Evolutionary conservation across 805 yeast genomes (phyloP).

Genomic region (Priceomyces fermenticarens): DNA sequence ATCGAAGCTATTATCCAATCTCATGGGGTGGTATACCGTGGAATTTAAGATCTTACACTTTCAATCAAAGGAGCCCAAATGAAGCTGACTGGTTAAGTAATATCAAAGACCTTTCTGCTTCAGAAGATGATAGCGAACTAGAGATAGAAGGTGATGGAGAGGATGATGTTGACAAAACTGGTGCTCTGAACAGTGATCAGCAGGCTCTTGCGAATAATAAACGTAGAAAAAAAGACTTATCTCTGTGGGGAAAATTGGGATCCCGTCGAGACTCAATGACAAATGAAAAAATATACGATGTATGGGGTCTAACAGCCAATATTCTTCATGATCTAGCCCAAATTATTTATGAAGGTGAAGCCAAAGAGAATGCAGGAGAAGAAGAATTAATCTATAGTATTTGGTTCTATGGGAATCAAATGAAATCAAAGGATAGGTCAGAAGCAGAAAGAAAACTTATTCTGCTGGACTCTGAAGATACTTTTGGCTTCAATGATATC

Average conservation of each 20-base stretch:
- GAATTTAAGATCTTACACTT: constrained; percentile 60
- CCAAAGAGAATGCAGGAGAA: constrained; percentile 45
- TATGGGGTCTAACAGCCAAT: constrained; percentile 84
- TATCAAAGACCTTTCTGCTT: constrained; percentile 52
- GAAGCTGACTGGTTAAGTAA: constrained; percentile 66
- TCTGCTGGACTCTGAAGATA: constrained; percentile 16
- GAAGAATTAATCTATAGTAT: constrained; percentile 63
- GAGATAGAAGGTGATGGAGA: constrained; percentile 4
- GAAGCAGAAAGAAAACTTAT: constrained; percentile 57
- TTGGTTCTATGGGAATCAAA: constrained; percentile 52
- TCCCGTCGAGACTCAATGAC: constrained; percentile 34
- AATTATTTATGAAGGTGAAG: constrained; percentile 36
- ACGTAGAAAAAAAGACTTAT: constrained; percentile 12
- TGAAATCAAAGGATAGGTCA: constrained; percentile 46
- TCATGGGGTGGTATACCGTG: constrained; percentile 75
- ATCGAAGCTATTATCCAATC: constrained; percentile 31
- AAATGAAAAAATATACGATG: constrained; percentile 55
- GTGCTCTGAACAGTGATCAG: constrained; percentile 4
- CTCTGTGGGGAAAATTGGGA: constrained; percentile 39
- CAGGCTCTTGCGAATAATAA: not conserved
- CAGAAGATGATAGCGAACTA: constrained; percentile 39
- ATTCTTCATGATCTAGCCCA: constrained; percentile 69
- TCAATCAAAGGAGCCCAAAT: constrained; percentile 49
- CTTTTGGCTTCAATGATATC: constrained; percentile 43
- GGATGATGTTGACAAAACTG: constrained; percentile 10